Evolutionary conservation across 495 filamentous ascomycete species (phyloP).

Genomic region (Penicillium maclennaniae): DNA sequence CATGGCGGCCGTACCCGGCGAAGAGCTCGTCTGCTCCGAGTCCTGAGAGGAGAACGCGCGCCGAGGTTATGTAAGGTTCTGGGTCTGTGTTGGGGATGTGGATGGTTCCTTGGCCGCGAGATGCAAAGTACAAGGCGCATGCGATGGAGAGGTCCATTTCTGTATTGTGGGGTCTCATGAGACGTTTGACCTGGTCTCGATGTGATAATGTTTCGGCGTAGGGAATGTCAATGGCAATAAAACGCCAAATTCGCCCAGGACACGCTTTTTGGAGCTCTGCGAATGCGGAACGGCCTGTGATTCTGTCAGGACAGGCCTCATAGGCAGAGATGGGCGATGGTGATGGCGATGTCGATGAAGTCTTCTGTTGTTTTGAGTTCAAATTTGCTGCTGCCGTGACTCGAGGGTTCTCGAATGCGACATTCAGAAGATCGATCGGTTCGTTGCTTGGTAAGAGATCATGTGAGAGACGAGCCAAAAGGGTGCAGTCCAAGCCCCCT

Average conservation of each 20-base stretch:
- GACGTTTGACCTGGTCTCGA: slow-evolving; percentile 60
- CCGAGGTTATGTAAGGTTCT: slow-evolving; percentile 58
- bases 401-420: slow-evolving; percentile 93
- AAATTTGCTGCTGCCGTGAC: slow-evolving; percentile 48
- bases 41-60: slow-evolving; percentile 84
- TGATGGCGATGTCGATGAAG: slow-evolving; percentile 1
- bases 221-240: slow-evolving; percentile 79
- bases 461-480: slow-evolving; percentile 80
- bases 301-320: slow-evolving; percentile 82
- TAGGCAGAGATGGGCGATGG: slow-evolving; percentile 48
- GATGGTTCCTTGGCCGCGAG: slow-evolving; percentile 63
- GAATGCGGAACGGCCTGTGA: slow-evolving; percentile 75
- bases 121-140: slow-evolving; percentile 87
- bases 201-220: slow-evolving; percentile 71
- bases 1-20: slow-evolving; percentile 85
- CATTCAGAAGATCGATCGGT: slow-evolving; percentile 84
- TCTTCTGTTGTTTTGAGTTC: slow-evolving; percentile 10
- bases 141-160: slow-evolving; percentile 99
- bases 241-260: slow-evolving; percentile 70
- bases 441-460: slow-evolving; percentile 66
- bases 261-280: slow-evolving; percentile 69
- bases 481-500: slow-evolving; percentile 87
- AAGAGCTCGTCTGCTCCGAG: slow-evolving; percentile 96
- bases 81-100: neutral
- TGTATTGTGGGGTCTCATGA: slow-evolving; percentile 91